phyloP scores from a whole-genome alignment of 1,284 basidiomycete genomes.

The Sphagnurus paluster region DNA sequence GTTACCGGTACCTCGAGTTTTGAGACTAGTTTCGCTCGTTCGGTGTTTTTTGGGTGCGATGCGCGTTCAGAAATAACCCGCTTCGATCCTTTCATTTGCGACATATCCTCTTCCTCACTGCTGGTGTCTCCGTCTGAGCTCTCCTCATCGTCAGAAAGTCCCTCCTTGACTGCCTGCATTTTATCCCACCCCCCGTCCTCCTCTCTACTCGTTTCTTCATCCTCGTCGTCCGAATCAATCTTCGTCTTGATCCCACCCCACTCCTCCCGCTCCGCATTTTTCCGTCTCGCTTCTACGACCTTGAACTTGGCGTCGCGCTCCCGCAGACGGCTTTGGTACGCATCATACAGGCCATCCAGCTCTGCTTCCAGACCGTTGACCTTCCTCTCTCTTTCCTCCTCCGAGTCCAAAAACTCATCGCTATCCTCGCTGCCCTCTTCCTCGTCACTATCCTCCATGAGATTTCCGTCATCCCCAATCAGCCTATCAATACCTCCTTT shows the following conservation, averaged over 20 bases:
- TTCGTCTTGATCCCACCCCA: slow-evolving; percentile 75
- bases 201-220: slow-evolving; percentile 41
- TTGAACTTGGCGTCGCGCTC: slow-evolving; percentile 92
- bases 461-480: slow-evolving; percentile 51
- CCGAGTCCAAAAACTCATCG: slow-evolving; percentile 59
- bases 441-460: slow-evolving; percentile 42
- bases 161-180: slow-evolving; percentile 62
- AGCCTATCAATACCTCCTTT: slow-evolving; percentile 46
- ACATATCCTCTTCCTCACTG: slow-evolving; percentile 31
- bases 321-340: slow-evolving; percentile 80
- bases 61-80: slow-evolving; percentile 33
- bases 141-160: slow-evolving; percentile 61
- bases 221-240: slow-evolving; percentile 44
- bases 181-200: slow-evolving; percentile 79
- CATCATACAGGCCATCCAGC: slow-evolving; percentile 87
- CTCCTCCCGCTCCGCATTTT: slow-evolving; percentile 70
- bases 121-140: slow-evolving; percentile 52
- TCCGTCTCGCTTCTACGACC: slow-evolving; percentile 80
- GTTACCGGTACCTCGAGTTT: slow-evolving; percentile 37
- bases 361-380: slow-evolving; percentile 76
- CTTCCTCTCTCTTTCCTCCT: slow-evolving; percentile 72
- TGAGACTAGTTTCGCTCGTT: slow-evolving; percentile 43
- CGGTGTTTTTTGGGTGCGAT: slow-evolving; percentile 26
- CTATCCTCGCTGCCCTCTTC: slow-evolving; percentile 42
- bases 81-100: slow-evolving; percentile 38